These are phyloP conservation scores for Eutypella sp. DNA, from an alignment of 2,329 filamentous ascomycete genomes.

Conservation along the genomic window DNA sequence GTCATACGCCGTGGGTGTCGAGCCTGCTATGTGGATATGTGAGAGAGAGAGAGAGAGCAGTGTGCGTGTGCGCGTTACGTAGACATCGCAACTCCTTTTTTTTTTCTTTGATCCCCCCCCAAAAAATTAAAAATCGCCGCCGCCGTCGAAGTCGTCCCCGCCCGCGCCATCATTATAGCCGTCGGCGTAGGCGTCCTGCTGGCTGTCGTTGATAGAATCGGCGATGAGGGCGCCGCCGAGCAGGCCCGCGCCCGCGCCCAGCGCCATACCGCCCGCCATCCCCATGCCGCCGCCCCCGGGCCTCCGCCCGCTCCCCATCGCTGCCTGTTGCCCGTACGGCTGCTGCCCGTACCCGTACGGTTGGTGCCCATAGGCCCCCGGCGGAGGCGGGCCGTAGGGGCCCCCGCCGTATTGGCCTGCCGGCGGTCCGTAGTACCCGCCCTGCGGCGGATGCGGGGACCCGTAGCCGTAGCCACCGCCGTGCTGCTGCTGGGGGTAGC, in stretches of 20 bases:
- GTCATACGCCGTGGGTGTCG: too few species aligned
- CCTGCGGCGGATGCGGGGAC: slow-evolving; percentile 27
- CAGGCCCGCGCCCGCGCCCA: slow-evolving; percentile 77
- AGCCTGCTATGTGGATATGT: too few species aligned
- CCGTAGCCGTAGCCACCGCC: slow-evolving; percentile 27
- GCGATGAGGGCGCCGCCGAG: slow-evolving; percentile 71
- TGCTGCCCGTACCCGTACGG: slow-evolving; percentile 33
- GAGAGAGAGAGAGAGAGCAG: too few species aligned
- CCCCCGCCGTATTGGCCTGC: slow-evolving; percentile 17
- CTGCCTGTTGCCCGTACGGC: too few species aligned
- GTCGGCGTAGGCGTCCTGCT: slow-evolving; percentile 54
- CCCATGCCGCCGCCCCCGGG: slow-evolving; percentile 54
- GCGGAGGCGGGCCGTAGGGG: slow-evolving; percentile 25
- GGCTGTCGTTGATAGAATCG: slow-evolving; percentile 58
- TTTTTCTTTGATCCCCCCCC: too few species aligned
- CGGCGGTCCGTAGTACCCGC: slow-evolving; percentile 29
- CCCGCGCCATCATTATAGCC: slow-evolving; percentile 41
- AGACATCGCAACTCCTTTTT: too few species aligned
- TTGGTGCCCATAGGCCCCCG: slow-evolving; percentile 18
- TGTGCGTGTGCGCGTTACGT: too few species aligned
- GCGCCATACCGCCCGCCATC: slow-evolving; percentile 65
- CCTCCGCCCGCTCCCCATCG: slow-evolving; percentile 36
- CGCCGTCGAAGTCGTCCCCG: slow-evolving; percentile 30
- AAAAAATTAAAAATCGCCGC: too few species aligned
- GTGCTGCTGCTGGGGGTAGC: too few species aligned